A percentile compares a stretch with the other conserved stretches of the same genome.
These are phyloP conservation scores for Colletotrichum noveboracense DNA, from an alignment of 2,329 filamentous ascomycete genomes.

Conservation along the genomic window DNA sequence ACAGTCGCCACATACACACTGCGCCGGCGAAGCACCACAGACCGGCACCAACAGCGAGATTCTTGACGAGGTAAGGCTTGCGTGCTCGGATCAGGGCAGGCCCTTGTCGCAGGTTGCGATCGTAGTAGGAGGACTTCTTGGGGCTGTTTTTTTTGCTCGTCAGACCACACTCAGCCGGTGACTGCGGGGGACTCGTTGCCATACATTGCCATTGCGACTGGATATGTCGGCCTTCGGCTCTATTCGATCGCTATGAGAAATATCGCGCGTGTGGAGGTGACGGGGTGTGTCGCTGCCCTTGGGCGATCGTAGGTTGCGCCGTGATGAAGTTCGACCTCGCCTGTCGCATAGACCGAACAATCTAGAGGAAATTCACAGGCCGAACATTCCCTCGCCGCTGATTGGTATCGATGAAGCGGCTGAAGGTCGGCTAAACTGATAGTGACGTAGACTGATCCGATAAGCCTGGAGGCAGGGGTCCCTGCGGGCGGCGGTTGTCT, in stretches of 20 bases:
- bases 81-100: conserved; percentile 90
- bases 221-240: background rate
- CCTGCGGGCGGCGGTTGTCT: background rate
- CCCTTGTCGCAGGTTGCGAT: conserved; percentile 83
- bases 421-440: conserved; percentile 16
- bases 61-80: conserved; percentile 90
- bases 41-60: conserved; percentile 79
- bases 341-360: conserved; percentile 9
- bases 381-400: background rate
- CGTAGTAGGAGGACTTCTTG: conserved; percentile 80
- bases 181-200: background rate
- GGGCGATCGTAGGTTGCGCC: conserved; percentile 2
- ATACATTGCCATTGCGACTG: conserved; percentile 12
- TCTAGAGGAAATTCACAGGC: conserved; percentile 1
- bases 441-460: conserved; percentile 2
- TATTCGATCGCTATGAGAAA: background rate
- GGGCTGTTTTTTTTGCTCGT: conserved; percentile 34
- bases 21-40: conserved; percentile 78
- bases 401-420: conserved; percentile 15
- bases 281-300: background rate
- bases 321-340: conserved; percentile 6
- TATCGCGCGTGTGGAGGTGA: accelerated
- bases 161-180: conserved; percentile 15
- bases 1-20: conserved; percentile 76
- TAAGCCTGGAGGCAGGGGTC: background rate